Conservation (phyloP, 495 filamentous ascomycete genomes). For the Glonium stellatum region DNA sequence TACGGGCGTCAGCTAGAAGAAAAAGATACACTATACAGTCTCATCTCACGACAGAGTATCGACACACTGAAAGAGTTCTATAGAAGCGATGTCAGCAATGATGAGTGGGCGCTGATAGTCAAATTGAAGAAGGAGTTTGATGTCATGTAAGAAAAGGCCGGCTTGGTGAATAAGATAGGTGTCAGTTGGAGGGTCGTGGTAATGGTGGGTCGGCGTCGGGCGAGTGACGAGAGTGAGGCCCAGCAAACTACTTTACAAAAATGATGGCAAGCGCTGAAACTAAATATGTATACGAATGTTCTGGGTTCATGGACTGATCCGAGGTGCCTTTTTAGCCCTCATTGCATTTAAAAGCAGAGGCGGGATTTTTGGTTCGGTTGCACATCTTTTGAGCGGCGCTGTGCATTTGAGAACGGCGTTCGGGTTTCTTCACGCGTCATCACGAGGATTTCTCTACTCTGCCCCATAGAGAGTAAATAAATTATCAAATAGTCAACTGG, state of each 20-base stretch:
- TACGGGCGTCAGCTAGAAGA: constrained; percentile 97
- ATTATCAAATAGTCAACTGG: not conserved
- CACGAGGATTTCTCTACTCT: not conserved
- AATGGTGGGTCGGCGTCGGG: not conserved
- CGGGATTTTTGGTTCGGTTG: not conserved
- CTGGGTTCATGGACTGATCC: not conserved
- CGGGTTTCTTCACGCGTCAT: not conserved
- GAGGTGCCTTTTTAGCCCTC: not conserved
- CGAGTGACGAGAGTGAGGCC: not conserved
- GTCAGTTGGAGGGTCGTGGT: not conserved
- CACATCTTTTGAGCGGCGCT: not conserved
- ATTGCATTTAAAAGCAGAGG: not conserved
- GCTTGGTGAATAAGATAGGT: not conserved
- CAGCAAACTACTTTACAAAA: not conserved
- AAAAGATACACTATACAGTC: constrained; percentile 78
- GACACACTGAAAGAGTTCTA: constrained; percentile 97
- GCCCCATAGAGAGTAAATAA: not conserved
- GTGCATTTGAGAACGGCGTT: not conserved
- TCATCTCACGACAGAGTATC: constrained; percentile 80
- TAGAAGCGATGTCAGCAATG: constrained; percentile 77
- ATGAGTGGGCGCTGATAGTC: constrained; percentile 88
- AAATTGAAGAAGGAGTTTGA: constrained; percentile 94
- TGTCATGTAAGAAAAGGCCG: constrained; percentile 41
- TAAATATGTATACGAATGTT: not conserved
- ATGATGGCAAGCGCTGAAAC: not conserved